A percentile compares a stretch with the other conserved stretches of the same genome.
Evolutionary conservation across 768 basidiomycete species (phyloP).

Genomic region (Saitozyma sp.): DNA sequence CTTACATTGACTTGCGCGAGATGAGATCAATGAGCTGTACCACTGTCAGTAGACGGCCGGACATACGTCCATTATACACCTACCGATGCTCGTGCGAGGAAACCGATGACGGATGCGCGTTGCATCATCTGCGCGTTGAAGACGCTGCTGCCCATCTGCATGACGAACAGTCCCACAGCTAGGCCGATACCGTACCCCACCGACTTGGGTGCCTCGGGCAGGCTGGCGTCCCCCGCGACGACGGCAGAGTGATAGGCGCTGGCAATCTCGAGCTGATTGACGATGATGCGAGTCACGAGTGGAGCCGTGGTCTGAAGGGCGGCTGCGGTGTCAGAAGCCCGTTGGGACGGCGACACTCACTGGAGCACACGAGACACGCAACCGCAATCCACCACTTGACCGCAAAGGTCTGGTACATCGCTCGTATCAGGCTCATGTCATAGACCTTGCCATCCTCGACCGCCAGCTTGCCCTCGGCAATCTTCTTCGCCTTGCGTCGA

Average conservation of each 20-base stretch:
- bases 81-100: constrained; percentile 11
- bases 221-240: constrained; percentile 2
- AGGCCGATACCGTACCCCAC: constrained; percentile 21
- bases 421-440: constrained; percentile 34
- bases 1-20: constrained; percentile 64
- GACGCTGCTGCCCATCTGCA: constrained; percentile 10
- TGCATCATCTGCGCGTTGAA: constrained; percentile 55
- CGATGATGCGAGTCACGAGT: constrained; percentile 21
- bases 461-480: constrained; percentile 24
- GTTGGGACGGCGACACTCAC: background rate
- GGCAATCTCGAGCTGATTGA: constrained; percentile 14
- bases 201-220: constrained; percentile 7
- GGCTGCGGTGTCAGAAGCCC: constrained; percentile 6
- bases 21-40: constrained; percentile 56
- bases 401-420: constrained; percentile 23
- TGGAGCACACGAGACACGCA: constrained; percentile 1
- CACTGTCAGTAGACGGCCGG: background rate
- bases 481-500: constrained; percentile 30
- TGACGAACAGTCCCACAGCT: constrained; percentile 6
- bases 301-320: constrained; percentile 21
- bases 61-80: background rate
- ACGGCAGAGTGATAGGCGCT: constrained; percentile 7
- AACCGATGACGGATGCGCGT: constrained; percentile 10
- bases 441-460: constrained; percentile 34
- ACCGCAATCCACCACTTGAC: constrained; percentile 24